A percentile compares a stretch with the other conserved stretches of the same genome.
Evolutionary conservation across 768 basidiomycete genomes (phyloP).

Genomic region (Trametes coccinea): DNA sequence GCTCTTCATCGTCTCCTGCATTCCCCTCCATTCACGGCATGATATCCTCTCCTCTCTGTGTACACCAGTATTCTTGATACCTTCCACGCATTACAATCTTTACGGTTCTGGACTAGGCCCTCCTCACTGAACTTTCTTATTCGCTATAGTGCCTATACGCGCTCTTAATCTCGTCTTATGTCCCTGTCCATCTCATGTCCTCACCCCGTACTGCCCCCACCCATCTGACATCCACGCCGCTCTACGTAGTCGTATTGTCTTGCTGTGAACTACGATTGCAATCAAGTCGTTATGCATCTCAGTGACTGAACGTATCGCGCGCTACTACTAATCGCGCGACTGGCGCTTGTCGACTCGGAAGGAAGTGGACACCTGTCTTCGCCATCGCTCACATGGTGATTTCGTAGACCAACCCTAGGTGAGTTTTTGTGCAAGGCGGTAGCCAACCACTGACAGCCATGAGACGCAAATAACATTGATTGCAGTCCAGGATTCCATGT

Average conservation of each 20-base stretch:
- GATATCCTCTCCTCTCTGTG: constrained; percentile 16
- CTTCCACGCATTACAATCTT: constrained; percentile 19
- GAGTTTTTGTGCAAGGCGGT: too few relatives aligned
- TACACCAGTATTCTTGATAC: constrained; percentile 22
- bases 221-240: constrained; percentile 16
- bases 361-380: neutral
- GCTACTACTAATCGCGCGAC: too few relatives aligned
- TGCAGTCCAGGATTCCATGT: too few relatives aligned
- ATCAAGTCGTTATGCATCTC: constrained; percentile 20
- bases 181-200: constrained; percentile 5
- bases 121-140: constrained; percentile 20
- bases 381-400: neutral
- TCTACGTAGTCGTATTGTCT: constrained; percentile 11
- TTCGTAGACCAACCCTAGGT: too few relatives aligned
- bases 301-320: too few relatives aligned
- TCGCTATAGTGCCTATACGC: constrained; percentile 21
- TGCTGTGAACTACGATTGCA: constrained; percentile 17
- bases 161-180: constrained; percentile 13
- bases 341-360: neutral
- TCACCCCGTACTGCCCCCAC: neutral
- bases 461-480: too few relatives aligned
- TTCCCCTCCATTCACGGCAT: constrained; percentile 20
- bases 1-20: constrained; percentile 4
- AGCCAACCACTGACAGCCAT: neutral
- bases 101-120: constrained; percentile 19